Conservation (phyloP, 2,329 filamentous ascomycete species). For the Fusarium multiceps region DNA sequence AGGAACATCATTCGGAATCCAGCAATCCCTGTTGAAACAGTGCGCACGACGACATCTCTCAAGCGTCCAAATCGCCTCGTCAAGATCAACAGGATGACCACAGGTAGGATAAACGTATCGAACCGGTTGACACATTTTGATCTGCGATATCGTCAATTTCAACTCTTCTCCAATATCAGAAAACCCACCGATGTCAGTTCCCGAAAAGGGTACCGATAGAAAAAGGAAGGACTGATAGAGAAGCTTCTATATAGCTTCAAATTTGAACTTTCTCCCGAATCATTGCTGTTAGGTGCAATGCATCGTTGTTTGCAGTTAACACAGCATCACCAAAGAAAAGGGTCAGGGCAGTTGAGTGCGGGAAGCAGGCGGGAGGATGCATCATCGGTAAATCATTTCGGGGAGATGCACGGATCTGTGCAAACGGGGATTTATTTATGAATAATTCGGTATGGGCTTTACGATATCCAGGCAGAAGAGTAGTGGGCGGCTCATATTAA, state of each 20-base stretch:
- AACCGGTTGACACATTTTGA: slow-evolving; percentile 40
- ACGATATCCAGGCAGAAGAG: background rate
- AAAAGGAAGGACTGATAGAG: background rate
- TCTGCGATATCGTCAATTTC: background rate
- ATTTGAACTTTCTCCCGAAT: background rate
- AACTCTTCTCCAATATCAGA: too few species aligned
- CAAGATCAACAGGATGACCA: slow-evolving; percentile 30
- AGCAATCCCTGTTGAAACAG: slow-evolving; percentile 31
- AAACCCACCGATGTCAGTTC: background rate
- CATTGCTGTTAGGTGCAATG: background rate
- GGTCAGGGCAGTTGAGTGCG: slow-evolving; percentile 5
- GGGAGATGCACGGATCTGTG: background rate
- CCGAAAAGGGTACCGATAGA: too few species aligned
- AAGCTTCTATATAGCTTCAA: background rate
- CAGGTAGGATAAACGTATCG: slow-evolving; percentile 42
- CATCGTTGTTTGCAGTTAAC: slow-evolving; percentile 11
- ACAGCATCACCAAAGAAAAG: slow-evolving; percentile 17
- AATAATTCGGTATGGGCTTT: background rate
- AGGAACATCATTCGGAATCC: slow-evolving; percentile 23
- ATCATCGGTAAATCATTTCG: background rate
- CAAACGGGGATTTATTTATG: background rate
- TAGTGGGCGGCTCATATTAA: background rate
- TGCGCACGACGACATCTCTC: slow-evolving; percentile 32
- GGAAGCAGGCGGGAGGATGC: background rate
- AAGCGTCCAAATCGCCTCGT: slow-evolving; percentile 13